These are phyloP conservation scores for Periconia macrospinosa DNA, from an alignment of 2,329 filamentous ascomycete genomes.

Conservation along the genomic window DNA sequence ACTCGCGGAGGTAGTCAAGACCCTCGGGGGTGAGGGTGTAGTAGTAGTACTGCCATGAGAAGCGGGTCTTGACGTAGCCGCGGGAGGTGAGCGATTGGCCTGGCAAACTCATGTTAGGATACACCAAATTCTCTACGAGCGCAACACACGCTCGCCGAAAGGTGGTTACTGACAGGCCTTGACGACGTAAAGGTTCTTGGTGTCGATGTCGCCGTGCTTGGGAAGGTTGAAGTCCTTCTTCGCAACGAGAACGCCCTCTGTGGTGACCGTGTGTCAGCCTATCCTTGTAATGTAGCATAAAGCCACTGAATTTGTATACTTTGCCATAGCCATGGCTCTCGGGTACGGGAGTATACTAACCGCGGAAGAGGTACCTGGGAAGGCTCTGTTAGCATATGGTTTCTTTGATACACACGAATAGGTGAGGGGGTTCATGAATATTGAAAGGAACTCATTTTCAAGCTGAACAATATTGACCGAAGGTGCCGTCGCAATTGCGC, in stretches of 20 bases:
- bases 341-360: slow-evolving; percentile 37
- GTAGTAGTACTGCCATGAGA: slow-evolving; percentile 81
- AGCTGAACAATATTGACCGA: slow-evolving; percentile 32
- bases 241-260: slow-evolving; percentile 85
- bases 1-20: slow-evolving; percentile 99
- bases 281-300: slow-evolving; percentile 39
- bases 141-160: no score
- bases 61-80: slow-evolving; percentile 99
- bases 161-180: slow-evolving; percentile 69
- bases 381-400: slow-evolving; percentile 23
- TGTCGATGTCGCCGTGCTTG: slow-evolving; percentile 98
- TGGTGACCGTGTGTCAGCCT: slow-evolving; percentile 49
- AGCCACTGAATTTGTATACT: slow-evolving; percentile 34
- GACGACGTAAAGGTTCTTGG: slow-evolving; percentile 99
- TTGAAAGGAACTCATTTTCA: slow-evolving; percentile 25
- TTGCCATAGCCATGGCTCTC: slow-evolving; percentile 44
- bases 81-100: slow-evolving; percentile 94
- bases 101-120: slow-evolving; percentile 17
- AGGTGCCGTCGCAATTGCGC: slow-evolving; percentile 30
- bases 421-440: background rate
- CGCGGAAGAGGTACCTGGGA: slow-evolving; percentile 44
- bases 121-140: no score
- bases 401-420: background rate
- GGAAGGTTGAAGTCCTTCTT: slow-evolving; percentile 99
- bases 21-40: slow-evolving; percentile 99